A percentile compares a stretch with the other conserved stretches of the same genome.
These are phyloP conservation scores for Nothophaeocryptopus gaeumannii DNA, from an alignment of 2,329 filamentous ascomycete species.

Conservation along the genomic window DNA sequence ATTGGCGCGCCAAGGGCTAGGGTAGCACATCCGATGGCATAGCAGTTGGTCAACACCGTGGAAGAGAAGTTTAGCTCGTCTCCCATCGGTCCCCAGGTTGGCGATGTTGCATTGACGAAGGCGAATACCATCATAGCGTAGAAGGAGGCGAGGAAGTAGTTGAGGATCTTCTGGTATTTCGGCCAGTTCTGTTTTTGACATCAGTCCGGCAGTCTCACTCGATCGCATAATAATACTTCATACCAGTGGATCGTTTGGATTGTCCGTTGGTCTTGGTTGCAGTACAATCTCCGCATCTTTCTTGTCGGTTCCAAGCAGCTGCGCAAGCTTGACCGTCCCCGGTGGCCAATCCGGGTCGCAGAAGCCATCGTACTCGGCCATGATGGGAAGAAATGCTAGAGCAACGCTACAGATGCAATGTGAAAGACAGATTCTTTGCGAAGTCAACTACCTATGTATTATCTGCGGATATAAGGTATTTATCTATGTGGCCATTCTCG, in stretches of 20 bases:
- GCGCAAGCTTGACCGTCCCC: conserved; percentile 28
- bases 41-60: conserved; percentile 44
- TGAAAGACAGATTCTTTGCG: too few species aligned
- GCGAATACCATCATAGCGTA: conserved; percentile 46
- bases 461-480: too few species aligned
- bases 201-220: background rate
- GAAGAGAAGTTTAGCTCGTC: conserved; percentile 44
- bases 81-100: conserved; percentile 45
- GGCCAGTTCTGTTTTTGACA: conserved; percentile 43
- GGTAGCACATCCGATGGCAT: conserved; percentile 47
- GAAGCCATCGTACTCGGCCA: conserved; percentile 23
- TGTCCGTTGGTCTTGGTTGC: conserved; percentile 37
- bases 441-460: too few species aligned
- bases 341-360: conserved; percentile 29
- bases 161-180: conserved; percentile 40
- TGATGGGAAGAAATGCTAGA: background rate
- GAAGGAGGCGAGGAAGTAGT: conserved; percentile 43
- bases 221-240: background rate
- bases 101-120: conserved; percentile 41
- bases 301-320: conserved; percentile 18
- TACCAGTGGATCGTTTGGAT: conserved; percentile 42
- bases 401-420: too few species aligned
- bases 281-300: conserved; percentile 34
- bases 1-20: conserved; percentile 49
- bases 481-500: too few species aligned